These are phyloP conservation scores for Zymoseptoria pseudotritici DNA, from an alignment of 2,329 filamentous ascomycete genomes.

Conservation along the genomic window DNA sequence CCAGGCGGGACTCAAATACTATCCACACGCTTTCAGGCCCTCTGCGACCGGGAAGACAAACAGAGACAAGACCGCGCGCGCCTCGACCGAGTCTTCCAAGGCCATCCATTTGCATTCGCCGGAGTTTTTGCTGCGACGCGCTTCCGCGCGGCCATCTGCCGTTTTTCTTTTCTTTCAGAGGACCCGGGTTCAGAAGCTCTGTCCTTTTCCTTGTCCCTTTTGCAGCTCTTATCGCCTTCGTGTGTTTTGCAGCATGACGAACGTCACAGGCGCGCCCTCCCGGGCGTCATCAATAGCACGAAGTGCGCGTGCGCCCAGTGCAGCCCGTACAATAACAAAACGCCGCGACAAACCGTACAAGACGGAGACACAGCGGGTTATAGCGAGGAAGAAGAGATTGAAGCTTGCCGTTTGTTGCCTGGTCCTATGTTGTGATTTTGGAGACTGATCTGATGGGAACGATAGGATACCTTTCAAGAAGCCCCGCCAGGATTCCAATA, in stretches of 20 bases:
- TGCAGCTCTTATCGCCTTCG: conserved; percentile 1
- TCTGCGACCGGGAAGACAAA: neutral
- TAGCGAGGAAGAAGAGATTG: conserved; percentile 54
- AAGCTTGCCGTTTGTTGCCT: conserved; percentile 39
- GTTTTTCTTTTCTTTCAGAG: neutral
- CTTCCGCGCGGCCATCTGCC: neutral
- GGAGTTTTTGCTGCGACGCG: neutral
- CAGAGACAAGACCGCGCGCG: neutral
- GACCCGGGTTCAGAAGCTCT: neutral
- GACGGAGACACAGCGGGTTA: conserved; percentile 51
- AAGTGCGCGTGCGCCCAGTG: conserved; percentile 17
- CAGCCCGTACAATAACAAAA: conserved; percentile 23
- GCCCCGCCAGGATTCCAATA: conserved; percentile 55
- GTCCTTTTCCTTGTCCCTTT: conserved; percentile 1
- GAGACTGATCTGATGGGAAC: conserved; percentile 19
- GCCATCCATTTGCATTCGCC: neutral
- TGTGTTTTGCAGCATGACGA: neutral
- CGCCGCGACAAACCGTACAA: conserved; percentile 45
- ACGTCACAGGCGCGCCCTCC: neutral
- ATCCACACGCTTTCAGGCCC: neutral
- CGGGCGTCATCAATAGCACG: conserved; percentile 1
- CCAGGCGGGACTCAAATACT: neutral
- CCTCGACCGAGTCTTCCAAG: neutral
- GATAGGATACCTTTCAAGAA: conserved; percentile 48
- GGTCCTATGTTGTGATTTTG: neutral